phyloP scores from a whole-genome alignment of 164 flowering plant genomes.

The Magnolia sinica region DNA sequence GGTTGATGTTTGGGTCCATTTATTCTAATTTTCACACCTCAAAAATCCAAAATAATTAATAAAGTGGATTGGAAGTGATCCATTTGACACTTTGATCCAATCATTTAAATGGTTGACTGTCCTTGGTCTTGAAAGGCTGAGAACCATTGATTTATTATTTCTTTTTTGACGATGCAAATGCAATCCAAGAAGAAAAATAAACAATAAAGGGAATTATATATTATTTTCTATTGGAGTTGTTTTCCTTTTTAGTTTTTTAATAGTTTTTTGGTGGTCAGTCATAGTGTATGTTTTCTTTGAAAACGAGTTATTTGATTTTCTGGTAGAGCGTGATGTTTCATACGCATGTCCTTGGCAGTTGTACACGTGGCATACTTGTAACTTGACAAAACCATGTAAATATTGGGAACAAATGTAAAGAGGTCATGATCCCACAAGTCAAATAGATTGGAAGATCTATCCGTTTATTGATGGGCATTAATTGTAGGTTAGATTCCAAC shows the following conservation, averaged over 20 bases:
- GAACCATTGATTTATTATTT: neutral
- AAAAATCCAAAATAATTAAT: neutral
- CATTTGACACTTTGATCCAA: neutral
- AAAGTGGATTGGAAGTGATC: neutral
- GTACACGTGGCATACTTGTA: too few relatives aligned
- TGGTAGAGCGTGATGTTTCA: too few relatives aligned
- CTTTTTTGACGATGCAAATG: neutral
- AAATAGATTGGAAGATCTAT: too few relatives aligned
- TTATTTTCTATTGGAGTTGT: neutral
- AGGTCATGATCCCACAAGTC: too few relatives aligned
- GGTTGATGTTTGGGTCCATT: neutral
- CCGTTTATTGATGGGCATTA: too few relatives aligned
- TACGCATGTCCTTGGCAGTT: too few relatives aligned
- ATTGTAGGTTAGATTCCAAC: too few relatives aligned
- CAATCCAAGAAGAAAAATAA: neutral
- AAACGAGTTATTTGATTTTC: too few relatives aligned
- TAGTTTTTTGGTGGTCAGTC: neutral
- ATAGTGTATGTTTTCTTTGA: too few relatives aligned
- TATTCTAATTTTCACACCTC: neutral
- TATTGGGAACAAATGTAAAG: too few relatives aligned
- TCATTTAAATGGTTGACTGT: constrained; percentile 2
- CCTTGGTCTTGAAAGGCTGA: neutral
- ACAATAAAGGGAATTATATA: neutral
- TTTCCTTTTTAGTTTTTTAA: neutral
- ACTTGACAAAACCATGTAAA: too few relatives aligned